Conservation (phyloP, 2,329 filamentous ascomycete species). For the Cladorrhinum sp. region DNA sequence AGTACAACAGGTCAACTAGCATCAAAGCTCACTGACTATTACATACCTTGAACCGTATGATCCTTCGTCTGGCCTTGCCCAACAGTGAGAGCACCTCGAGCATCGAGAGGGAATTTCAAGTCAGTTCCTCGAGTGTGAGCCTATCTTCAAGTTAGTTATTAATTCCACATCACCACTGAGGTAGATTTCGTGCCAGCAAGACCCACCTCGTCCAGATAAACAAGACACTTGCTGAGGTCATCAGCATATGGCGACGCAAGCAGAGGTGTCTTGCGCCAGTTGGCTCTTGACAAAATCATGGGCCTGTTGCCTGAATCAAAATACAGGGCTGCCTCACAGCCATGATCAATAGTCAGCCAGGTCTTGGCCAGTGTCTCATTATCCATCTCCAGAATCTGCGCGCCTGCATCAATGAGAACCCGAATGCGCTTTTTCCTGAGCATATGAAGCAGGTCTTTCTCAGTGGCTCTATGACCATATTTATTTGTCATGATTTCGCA, state of each 20-base stretch:
- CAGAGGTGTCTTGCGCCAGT: constrained; percentile 39
- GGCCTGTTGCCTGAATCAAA: constrained; percentile 47
- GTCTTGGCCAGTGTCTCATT: constrained; percentile 47
- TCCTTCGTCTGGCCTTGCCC: constrained; percentile 59
- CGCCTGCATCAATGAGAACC: constrained; percentile 63
- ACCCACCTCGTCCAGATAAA: constrained; percentile 54
- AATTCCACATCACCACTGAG: neutral
- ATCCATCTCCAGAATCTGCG: constrained; percentile 60
- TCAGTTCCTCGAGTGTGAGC: constrained; percentile 61
- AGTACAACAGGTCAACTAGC: too few relatives aligned
- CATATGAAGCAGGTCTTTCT: constrained; percentile 42
- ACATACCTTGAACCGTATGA: constrained; percentile 55
- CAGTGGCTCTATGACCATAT: constrained; percentile 39
- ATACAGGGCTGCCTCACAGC: constrained; percentile 49
- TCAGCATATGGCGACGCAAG: constrained; percentile 54
- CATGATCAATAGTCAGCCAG: constrained; percentile 50
- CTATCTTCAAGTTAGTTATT: constrained; percentile 4
- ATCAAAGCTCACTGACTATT: too few relatives aligned
- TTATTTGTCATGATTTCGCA: constrained; percentile 43
- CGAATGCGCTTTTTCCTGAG: constrained; percentile 41
- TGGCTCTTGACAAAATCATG: constrained; percentile 40
- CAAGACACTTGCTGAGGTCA: constrained; percentile 48
- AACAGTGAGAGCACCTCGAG: constrained; percentile 53
- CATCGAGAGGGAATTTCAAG: constrained; percentile 49
- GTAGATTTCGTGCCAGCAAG: neutral